Evolutionary conservation across 441 rosid genomes (phyloP), one percentile per base, ranked within the genome.

Genomic region (Bocquillonia castaneifolia): DNA sequence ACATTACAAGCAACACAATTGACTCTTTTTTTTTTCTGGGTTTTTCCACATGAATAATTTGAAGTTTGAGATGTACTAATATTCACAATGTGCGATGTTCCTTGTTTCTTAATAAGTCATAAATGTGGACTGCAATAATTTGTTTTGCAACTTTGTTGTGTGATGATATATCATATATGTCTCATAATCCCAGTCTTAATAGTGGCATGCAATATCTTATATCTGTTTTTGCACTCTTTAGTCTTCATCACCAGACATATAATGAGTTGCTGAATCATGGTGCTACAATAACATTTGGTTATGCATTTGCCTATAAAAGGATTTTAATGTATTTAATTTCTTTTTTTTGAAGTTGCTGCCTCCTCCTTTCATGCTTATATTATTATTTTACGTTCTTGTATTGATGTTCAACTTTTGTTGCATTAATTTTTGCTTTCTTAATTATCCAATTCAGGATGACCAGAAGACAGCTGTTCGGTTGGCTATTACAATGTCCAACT

Each of bases 401-500:
- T 58, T 36, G 26, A 52, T 68, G 65, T 26, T 25, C n/a, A 17
- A 28, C 53, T 57, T 69, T 50, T 17, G 12, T 51, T 71, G n/a
- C 10, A 39, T 22, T 50, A 29, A 62, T 37, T 29, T 62, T 10
- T 58, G 28, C 18, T 63, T 62, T 69, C 54, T 10, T 70, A 18
- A 39, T 56, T 57, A 53, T 60, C 51, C 74, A 63, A 65, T 78
- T 64, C 84, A 95, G 99, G 95, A 85, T 71, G 98, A 95, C 84
- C 92, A 75, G 79, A 88, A 83, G 57, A 92, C 78, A 81, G 91
- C 96, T 78, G 74, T 85, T 82, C 78, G 68, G 67, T 72, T 95
- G 86, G 95, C 97, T 48, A 86, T 72, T 79, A 83, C 87, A 60
- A 83, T 90, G 86, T 85, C 77, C 65, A 92, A 89, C 86, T 82